Percentiles rank a stretch among this genome's conserved stretches.
Conservation (phyloP, 1,284 basidiomycete genomes). For the Cryptococcus floricola region DNA sequence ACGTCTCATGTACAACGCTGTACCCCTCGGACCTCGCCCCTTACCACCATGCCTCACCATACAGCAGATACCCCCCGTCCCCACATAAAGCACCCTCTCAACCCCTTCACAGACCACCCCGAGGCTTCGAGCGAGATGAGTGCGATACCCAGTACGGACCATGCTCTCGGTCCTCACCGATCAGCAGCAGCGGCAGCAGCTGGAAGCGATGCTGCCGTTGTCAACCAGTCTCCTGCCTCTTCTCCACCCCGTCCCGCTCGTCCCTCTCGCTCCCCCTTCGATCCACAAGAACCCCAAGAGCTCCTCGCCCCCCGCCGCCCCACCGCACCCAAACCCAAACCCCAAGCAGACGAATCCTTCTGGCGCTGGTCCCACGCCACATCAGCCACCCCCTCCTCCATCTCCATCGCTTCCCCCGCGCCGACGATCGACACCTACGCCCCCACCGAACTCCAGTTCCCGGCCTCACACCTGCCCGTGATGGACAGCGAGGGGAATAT, state of each 20-base stretch:
- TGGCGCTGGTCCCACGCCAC: conserved; percentile 10
- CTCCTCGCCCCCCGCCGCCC: neutral
- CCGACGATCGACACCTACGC: neutral
- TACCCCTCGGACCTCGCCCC: too few species aligned
- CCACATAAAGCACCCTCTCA: too few species aligned
- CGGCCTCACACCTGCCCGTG: neutral
- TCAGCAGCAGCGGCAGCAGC: too few species aligned
- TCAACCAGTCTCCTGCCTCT: neutral
- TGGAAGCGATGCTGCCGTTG: too few species aligned
- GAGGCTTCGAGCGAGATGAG: too few species aligned
- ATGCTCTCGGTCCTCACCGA: too few species aligned
- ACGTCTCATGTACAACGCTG: too few species aligned
- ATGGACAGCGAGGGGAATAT: neutral
- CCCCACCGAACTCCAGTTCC: conserved; percentile 1
- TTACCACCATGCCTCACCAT: too few species aligned
- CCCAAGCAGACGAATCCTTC: conserved; percentile 5
- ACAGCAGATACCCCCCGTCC: too few species aligned
- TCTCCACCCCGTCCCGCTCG: conserved; percentile 8
- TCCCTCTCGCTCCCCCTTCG: conserved; percentile 5
- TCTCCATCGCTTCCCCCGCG: neutral
- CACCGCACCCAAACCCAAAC: neutral
- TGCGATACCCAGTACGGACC: too few species aligned
- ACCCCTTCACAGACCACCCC: neutral
- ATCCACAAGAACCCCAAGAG: neutral
- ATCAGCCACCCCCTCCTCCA: conserved; percentile 4